Conservation (phyloP, 768 basidiomycete species). For the Russula sp. region DNA sequence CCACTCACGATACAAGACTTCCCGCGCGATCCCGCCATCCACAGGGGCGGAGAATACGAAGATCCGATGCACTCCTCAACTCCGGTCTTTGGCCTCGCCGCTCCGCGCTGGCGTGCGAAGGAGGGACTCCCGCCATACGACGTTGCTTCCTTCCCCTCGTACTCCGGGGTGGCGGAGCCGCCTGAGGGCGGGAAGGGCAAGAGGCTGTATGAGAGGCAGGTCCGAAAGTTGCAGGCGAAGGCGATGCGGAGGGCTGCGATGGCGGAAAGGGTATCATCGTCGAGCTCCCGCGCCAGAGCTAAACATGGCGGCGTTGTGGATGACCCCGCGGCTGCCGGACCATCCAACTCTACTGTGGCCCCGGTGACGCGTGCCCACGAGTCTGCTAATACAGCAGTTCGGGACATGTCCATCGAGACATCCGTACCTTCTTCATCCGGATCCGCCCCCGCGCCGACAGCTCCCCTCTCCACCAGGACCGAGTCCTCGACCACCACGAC, state of each 20-base stretch:
- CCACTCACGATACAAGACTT: conserved; percentile 14
- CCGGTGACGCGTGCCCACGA: too few species aligned
- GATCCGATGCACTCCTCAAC: conserved; percentile 2
- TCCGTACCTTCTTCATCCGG: too few species aligned
- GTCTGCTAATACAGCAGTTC: too few species aligned
- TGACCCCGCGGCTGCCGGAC: neutral
- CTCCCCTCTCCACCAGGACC: too few species aligned
- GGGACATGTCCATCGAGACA: too few species aligned
- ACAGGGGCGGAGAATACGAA: neutral
- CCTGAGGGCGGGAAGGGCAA: neutral
- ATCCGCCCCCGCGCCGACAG: neutral
- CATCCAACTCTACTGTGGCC: neutral
- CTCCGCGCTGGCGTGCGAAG: conserved; percentile 11
- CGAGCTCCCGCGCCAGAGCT: neutral
- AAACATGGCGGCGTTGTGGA: neutral
- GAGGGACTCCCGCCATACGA: neutral
- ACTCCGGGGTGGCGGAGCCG: neutral
- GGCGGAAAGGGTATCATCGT: neutral
- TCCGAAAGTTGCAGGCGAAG: neutral
- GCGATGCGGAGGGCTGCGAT: neutral
- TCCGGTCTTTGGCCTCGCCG: conserved; percentile 6
- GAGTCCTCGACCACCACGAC: neutral
- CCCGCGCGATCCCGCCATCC: neutral
- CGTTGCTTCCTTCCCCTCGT: neutral
- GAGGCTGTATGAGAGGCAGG: neutral